phyloP scores from a whole-genome alignment of 441 rosid species.

The Syzygium malaccense region DNA sequence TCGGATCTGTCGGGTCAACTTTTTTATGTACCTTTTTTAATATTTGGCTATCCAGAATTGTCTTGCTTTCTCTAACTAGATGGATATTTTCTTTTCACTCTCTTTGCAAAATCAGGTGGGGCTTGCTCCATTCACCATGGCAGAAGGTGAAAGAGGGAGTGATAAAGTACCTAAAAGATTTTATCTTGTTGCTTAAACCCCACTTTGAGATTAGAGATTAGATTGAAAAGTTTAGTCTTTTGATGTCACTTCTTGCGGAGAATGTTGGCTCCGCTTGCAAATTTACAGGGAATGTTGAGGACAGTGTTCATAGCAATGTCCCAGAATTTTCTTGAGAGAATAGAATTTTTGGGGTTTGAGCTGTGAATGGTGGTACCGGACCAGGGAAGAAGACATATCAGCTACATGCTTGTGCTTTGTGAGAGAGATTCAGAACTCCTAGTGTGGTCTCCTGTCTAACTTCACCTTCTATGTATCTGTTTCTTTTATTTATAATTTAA shows the following conservation, averaged over 20 bases:
- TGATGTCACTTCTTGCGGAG: neutral
- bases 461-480: neutral
- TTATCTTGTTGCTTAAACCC: neutral
- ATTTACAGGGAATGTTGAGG: neutral
- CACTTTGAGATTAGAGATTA: neutral
- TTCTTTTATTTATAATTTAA: neutral
- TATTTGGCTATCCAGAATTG: neutral
- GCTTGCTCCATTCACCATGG: neutral
- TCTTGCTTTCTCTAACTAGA: neutral
- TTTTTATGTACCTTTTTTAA: neutral
- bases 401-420: neutral
- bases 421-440: neutral
- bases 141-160: neutral
- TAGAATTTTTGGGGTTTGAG: constrained; percentile 13
- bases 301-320: neutral
- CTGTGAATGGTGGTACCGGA: neutral
- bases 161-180: neutral
- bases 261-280: constrained; percentile 3
- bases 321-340: constrained; percentile 4
- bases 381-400: neutral
- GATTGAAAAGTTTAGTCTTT: neutral
- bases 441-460: neutral
- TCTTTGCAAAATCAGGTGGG: neutral
- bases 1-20: neutral
- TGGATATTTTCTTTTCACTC: neutral